Conservation (phyloP, 371 early-diverging fungal species). For the Lichtheimia ornata region DNA sequence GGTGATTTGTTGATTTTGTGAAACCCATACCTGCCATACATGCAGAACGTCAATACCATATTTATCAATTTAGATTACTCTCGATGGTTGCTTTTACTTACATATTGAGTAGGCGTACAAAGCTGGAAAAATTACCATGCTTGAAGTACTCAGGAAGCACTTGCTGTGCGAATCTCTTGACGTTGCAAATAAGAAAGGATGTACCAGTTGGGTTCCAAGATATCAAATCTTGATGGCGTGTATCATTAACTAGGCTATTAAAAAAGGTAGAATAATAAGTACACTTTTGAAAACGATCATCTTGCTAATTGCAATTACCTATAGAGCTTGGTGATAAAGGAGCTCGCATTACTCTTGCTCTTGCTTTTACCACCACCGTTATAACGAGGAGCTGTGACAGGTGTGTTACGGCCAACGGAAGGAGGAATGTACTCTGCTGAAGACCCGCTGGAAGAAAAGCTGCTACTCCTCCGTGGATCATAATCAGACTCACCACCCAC, state of each 20-base stretch:
- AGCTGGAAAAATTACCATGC: constrained; percentile 79
- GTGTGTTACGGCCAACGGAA: neutral
- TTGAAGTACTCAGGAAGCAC: constrained; percentile 80
- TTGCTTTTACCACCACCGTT: neutral
- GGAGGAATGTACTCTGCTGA: constrained; percentile 4
- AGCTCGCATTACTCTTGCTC: constrained; percentile 14
- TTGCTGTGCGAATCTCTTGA: constrained; percentile 78
- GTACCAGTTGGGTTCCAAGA: constrained; percentile 81
- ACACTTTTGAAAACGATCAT: neutral
- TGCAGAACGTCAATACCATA: too few species aligned
- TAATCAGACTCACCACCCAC: constrained; percentile 1
- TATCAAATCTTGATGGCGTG: constrained; percentile 71
- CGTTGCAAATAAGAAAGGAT: constrained; percentile 87
- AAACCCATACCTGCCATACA: constrained; percentile 55
- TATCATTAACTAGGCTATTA: constrained; percentile 75
- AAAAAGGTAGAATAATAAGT: neutral
- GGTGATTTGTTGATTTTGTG: constrained; percentile 70
- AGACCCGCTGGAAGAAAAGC: constrained; percentile 7
- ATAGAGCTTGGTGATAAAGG: constrained; percentile 30
- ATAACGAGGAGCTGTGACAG: too few species aligned
- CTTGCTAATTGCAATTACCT: constrained; percentile 14
- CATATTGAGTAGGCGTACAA: constrained; percentile 86
- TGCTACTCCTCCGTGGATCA: neutral
- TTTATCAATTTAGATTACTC: neutral
- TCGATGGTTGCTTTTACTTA: constrained; percentile 42